Evolutionary conservation across 345 rosid species (phyloP).

Genomic region (Aquilaria yunnanensis): DNA sequence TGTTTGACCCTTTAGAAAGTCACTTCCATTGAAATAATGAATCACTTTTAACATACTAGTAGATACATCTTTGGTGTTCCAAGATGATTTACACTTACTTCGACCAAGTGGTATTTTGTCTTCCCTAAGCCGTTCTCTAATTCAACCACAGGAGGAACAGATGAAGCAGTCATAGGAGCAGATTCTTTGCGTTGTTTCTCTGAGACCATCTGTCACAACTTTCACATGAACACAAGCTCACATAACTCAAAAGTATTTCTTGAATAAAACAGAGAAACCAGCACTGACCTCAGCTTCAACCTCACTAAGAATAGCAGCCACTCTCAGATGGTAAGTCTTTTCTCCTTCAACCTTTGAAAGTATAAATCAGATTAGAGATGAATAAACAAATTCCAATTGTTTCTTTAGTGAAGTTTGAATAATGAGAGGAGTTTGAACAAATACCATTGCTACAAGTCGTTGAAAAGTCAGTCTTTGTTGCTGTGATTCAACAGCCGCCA

Average conservation of each 20-base stretch:
- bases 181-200: conserved; percentile 95
- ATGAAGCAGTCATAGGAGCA: conserved; percentile 28
- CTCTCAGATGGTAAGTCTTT: conserved; percentile 72
- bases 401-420: conserved; percentile 4
- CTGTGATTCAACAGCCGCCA: conserved; percentile 95
- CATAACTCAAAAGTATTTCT: conserved; percentile 4
- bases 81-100: conserved; percentile 44
- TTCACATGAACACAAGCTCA: background rate
- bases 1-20: too few relatives aligned
- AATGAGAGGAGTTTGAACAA: conserved; percentile 3
- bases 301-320: conserved; percentile 87
- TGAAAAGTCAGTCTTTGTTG: conserved; percentile 90
- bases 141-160: conserved; percentile 81
- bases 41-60: too few relatives aligned
- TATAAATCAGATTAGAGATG: conserved; percentile 12
- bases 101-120: conserved; percentile 67
- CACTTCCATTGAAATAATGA: too few relatives aligned
- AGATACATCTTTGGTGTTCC: too few relatives aligned
- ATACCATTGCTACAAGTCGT: conserved; percentile 88
- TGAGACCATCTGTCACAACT: conserved; percentile 58
- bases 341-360: conserved; percentile 85
- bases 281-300: conserved; percentile 97
- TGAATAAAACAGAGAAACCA: background rate
- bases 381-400: background rate
- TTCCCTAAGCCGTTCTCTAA: conserved; percentile 58